Conservation (phyloP, 75 land plant species). For the Cupressus sempervirens region DNA sequence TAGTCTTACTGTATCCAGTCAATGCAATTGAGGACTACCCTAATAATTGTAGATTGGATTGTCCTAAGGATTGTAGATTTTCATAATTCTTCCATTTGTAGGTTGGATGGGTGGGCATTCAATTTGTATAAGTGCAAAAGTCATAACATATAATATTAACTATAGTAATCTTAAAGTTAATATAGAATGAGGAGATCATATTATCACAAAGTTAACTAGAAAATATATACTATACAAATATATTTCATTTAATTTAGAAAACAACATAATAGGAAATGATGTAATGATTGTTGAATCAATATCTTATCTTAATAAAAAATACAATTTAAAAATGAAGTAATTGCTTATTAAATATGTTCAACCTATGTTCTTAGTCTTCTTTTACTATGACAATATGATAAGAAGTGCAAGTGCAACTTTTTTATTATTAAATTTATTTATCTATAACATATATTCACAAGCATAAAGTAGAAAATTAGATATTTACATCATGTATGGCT, state of each 20-base stretch:
- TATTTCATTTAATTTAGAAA: too few relatives aligned
- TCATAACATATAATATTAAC: background rate
- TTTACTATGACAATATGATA: background rate
- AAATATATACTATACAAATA: too few relatives aligned
- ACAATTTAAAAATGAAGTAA: background rate
- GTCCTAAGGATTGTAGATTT: background rate
- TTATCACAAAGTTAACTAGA: too few relatives aligned
- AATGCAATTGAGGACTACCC: background rate
- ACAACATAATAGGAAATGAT: background rate
- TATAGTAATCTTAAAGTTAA: background rate
- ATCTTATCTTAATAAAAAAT: background rate
- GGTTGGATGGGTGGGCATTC: constrained; percentile 19
- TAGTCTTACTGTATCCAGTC: background rate
- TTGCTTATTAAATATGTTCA: background rate
- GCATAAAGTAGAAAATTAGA: background rate
- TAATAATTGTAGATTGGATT: constrained; percentile 8
- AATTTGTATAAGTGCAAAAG: constrained; percentile 12
- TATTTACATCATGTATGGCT: constrained; percentile 19
- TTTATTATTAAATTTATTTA: background rate
- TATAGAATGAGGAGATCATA: too few relatives aligned
- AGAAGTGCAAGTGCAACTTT: background rate
- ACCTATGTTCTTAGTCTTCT: too few relatives aligned
- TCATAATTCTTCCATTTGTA: constrained; percentile 9
- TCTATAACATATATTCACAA: too few relatives aligned
- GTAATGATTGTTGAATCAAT: background rate